These are phyloP conservation scores for Amborella trichopoda DNA, from an alignment of 164 flowering plant species.

Conservation along the genomic window DNA sequence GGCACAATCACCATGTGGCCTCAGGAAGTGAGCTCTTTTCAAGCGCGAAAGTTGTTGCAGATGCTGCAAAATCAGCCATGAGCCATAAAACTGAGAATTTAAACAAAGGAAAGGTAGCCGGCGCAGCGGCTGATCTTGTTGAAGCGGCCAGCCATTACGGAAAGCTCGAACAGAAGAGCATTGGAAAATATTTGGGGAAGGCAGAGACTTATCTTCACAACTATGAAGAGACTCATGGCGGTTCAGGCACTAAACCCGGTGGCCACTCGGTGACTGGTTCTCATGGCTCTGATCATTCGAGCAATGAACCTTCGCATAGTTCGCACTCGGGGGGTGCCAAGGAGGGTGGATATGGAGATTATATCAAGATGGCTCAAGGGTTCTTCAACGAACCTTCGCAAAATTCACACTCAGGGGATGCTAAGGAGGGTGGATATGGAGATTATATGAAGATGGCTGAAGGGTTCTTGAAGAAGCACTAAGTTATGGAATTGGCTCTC, in stretches of 20 bases:
- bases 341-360: background rate
- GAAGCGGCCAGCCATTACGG: conserved; percentile 36
- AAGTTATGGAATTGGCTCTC: background rate
- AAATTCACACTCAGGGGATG: conserved; percentile 7
- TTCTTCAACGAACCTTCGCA: background rate
- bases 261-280: conserved; percentile 8
- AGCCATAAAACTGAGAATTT: conserved; percentile 15
- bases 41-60: conserved; percentile 42
- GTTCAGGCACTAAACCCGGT: too few species aligned
- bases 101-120: conserved; percentile 34
- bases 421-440: conserved; percentile 23
- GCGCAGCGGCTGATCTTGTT: conserved; percentile 33
- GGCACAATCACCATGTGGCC: conserved; percentile 8
- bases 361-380: background rate
- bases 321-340: background rate
- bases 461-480: conserved; percentile 29
- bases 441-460: conserved; percentile 40
- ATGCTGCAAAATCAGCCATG: conserved; percentile 23
- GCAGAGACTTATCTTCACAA: conserved; percentile 43
- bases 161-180: conserved; percentile 22
- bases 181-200: conserved; percentile 29
- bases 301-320: too few species aligned
- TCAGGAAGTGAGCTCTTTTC: conserved; percentile 30
- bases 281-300: background rate
- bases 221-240: conserved; percentile 16